A percentile compares a stretch with the other conserved stretches of the same genome.
phyloP scores from a whole-genome alignment of 371 early-diverging fungal genomes.

The Agmasoma carcini region DNA sequence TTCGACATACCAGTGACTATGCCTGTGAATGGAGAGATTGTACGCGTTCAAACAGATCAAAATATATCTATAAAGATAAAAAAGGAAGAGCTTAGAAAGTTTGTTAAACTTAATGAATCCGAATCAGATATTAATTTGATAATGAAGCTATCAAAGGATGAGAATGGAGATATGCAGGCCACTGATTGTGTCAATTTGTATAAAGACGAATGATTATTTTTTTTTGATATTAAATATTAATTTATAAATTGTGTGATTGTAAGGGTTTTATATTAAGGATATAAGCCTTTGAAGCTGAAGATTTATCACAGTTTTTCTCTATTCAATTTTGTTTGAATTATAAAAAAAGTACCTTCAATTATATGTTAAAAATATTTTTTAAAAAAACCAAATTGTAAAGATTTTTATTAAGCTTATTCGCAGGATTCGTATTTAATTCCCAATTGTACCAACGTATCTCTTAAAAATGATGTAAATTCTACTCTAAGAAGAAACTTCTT shows the following conservation, averaged over 20 bases:
- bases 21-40: constrained; percentile 32
- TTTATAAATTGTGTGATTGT: too few species aligned
- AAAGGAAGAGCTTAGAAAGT: constrained; percentile 8
- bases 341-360: too few species aligned
- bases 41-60: constrained; percentile 28
- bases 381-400: too few species aligned
- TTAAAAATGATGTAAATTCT: constrained; percentile 44
- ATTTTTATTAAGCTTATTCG: too few species aligned
- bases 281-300: too few species aligned
- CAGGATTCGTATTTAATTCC: neutral
- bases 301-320: too few species aligned
- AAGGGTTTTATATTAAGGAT: too few species aligned
- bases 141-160: constrained; percentile 8
- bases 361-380: too few species aligned
- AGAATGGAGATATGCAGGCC: neutral
- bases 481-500: constrained; percentile 49
- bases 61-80: constrained; percentile 17
- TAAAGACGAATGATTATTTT: neutral
- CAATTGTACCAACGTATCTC: constrained; percentile 24
- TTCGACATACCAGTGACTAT: constrained; percentile 28
- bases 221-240: too few species aligned
- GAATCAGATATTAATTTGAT: constrained; percentile 3
- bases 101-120: constrained; percentile 5
- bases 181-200: neutral
- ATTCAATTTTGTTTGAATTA: too few species aligned